Conservation (phyloP, 2,329 filamentous ascomycete genomes). For the Diaporthe aspalathi region DNA sequence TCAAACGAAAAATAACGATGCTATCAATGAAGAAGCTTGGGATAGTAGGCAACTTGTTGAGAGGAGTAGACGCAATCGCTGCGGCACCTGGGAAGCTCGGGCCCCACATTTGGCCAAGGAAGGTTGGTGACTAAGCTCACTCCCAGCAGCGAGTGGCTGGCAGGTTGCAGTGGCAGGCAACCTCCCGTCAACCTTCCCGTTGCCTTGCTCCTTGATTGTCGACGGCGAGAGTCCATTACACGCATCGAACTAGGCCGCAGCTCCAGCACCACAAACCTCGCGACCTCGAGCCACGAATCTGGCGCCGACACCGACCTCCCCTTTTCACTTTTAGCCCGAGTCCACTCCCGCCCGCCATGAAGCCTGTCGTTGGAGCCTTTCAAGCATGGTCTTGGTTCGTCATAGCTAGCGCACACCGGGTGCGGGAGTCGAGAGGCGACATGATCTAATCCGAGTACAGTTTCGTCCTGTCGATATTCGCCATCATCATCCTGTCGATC, state of each 20-base stretch:
- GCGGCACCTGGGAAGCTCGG: not conserved
- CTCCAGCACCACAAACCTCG: not conserved
- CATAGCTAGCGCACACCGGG: constrained; percentile 33
- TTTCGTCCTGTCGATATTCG: constrained; percentile 75
- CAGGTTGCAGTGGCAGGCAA: constrained; percentile 22
- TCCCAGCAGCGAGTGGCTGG: not conserved
- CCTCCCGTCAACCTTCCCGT: no score
- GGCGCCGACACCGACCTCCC: not conserved
- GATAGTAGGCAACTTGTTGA: not conserved
- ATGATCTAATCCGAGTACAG: constrained; percentile 57
- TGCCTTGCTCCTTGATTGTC: constrained; percentile 1
- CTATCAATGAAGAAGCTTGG: not conserved
- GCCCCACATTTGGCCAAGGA: constrained; percentile 9
- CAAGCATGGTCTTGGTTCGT: constrained; percentile 95
- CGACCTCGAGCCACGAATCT: not conserved
- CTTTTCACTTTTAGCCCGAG: not conserved
- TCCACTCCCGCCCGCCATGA: constrained; percentile 71
- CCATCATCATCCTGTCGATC: constrained; percentile 73
- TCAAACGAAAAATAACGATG: no score
- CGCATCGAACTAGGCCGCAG: constrained; percentile 4
- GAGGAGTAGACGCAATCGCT: constrained; percentile 5
- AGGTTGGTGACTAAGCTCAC: constrained; percentile 9
- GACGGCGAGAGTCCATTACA: constrained; percentile 17
- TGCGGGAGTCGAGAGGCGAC: not conserved
- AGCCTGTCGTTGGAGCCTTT: constrained; percentile 90